Evolutionary conservation across 1,284 basidiomycete genomes (phyloP).

Genomic region (Cryptococcus sp.): DNA sequence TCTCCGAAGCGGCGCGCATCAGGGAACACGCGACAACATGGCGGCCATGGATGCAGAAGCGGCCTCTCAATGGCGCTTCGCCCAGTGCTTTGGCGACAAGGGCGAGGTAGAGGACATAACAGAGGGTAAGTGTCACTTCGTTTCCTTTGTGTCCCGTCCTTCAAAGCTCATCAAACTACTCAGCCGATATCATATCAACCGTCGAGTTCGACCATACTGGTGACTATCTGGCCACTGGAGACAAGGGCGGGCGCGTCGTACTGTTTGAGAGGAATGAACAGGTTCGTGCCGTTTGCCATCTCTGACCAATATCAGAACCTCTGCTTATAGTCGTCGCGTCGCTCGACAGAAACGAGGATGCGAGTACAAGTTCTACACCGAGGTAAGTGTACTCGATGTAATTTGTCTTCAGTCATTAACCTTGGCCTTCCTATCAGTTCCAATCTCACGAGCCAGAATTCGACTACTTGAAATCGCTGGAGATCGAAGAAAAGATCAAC

Average conservation of each 20-base stretch:
- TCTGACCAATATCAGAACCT: background rate
- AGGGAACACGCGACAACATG: background rate
- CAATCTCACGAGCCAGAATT: conserved; percentile 99
- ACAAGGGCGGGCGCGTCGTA: conserved; percentile 98
- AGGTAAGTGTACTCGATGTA: conserved; percentile 53
- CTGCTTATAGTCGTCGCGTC: background rate
- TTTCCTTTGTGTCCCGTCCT: conserved; percentile 18
- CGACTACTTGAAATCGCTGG: conserved; percentile 98
- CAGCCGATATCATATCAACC: conserved; percentile 98
- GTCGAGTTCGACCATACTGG: conserved; percentile 99
- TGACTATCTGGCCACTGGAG: conserved; percentile 98
- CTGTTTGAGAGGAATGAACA: conserved; percentile 98
- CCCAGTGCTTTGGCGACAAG: conserved; percentile 99
- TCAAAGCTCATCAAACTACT: conserved; percentile 23
- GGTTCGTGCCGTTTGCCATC: conserved; percentile 60
- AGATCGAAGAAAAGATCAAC: conserved; percentile 99
- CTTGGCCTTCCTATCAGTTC: conserved; percentile 53
- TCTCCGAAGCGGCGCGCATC: no score
- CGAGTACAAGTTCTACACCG: conserved; percentile 99
- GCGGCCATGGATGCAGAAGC: conserved; percentile 67
- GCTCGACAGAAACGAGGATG: conserved; percentile 89
- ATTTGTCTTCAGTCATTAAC: background rate
- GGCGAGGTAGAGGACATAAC: conserved; percentile 99
- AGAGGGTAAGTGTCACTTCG: conserved; percentile 68
- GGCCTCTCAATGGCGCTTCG: conserved; percentile 91